phyloP scores from a whole-genome alignment of 73 alveolate genomes.

The Urostyla sp. region DNA sequence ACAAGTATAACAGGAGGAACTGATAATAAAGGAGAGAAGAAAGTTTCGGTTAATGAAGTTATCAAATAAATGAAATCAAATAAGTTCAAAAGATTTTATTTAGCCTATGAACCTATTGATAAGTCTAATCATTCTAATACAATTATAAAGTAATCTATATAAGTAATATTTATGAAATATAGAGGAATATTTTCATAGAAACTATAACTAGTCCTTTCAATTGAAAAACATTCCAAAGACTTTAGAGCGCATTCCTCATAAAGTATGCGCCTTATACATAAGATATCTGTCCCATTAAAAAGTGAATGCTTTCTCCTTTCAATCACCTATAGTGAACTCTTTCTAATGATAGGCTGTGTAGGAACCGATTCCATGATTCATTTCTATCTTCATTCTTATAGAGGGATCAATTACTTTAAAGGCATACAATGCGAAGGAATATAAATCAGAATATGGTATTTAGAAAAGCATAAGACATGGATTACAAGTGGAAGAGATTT shows the following conservation, averaged over 20 bases:
- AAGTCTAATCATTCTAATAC: slow-evolving; percentile 21
- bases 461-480: slow-evolving; percentile 92
- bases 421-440: slow-evolving; percentile 70
- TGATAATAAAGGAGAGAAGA: not conserved
- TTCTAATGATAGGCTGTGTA: slow-evolving; percentile 37
- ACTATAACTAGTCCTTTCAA: not conserved
- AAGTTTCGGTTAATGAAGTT: slow-evolving; percentile 6
- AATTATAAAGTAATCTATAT: not conserved
- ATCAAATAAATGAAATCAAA: slow-evolving; percentile 32
- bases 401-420: slow-evolving; percentile 67
- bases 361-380: slow-evolving; percentile 79
- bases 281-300: not conserved
- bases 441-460: slow-evolving; percentile 89
- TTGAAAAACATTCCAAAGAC: slow-evolving; percentile 23
- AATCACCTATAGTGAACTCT: slow-evolving; percentile 2
- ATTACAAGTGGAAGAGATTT: slow-evolving; percentile 90
- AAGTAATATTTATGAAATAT: not conserved
- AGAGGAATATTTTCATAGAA: slow-evolving; percentile 30
- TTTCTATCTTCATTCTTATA: slow-evolving; percentile 67
- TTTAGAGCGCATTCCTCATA: slow-evolving; percentile 5
- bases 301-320: slow-evolving; percentile 6
- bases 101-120: slow-evolving; percentile 13
- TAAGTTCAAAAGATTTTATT: slow-evolving; percentile 39
- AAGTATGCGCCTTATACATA: not conserved
- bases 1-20: slow-evolving; percentile 1